Evolutionary conservation across 192 early-diverging fungal species (phyloP).

Genomic region (Backusella mclennaniae): DNA sequence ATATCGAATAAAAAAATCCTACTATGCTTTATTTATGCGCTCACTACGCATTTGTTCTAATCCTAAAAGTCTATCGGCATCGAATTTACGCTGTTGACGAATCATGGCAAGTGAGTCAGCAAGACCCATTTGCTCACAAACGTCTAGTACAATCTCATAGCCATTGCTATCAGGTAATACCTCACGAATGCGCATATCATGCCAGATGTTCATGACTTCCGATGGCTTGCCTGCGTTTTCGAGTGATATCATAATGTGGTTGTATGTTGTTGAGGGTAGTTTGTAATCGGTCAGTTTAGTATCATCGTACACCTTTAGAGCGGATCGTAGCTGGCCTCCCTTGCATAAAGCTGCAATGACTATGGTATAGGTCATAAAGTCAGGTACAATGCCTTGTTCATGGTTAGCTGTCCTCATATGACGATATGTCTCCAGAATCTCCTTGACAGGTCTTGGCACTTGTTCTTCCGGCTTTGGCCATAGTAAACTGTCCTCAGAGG

Average conservation of each 20-base stretch:
- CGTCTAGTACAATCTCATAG: conserved; percentile 25
- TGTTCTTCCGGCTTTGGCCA: not conserved
- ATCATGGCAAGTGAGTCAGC: conserved; percentile 11
- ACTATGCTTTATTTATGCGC: not conserved
- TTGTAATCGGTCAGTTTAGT: not conserved
- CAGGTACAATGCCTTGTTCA: not conserved
- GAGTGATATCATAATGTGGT: conserved; percentile 12
- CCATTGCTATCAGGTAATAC: conserved; percentile 11
- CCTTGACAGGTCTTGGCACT: not conserved
- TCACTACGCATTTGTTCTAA: not conserved
- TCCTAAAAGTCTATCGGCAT: conserved; percentile 5
- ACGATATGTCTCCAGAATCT: conserved; percentile 17
- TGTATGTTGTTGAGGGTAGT: not conserved
- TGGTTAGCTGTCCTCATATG: conserved; percentile 6
- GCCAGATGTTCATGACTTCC: conserved; percentile 26
- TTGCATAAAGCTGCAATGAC: conserved; percentile 20
- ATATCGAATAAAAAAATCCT: not conserved
- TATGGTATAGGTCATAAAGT: conserved; percentile 34
- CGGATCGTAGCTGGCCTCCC: conserved; percentile 4
- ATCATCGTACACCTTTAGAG: conserved; percentile 20
- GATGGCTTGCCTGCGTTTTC: not conserved
- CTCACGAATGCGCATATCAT: conserved; percentile 23
- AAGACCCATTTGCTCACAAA: conserved; percentile 24
- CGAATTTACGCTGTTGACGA: conserved; percentile 17
- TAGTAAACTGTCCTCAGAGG: not conserved